Percentiles rank a stretch among this genome's conserved stretches.
phyloP scores from a whole-genome alignment of 2,329 filamentous ascomycete species.

The Setomelanomma holmii region DNA sequence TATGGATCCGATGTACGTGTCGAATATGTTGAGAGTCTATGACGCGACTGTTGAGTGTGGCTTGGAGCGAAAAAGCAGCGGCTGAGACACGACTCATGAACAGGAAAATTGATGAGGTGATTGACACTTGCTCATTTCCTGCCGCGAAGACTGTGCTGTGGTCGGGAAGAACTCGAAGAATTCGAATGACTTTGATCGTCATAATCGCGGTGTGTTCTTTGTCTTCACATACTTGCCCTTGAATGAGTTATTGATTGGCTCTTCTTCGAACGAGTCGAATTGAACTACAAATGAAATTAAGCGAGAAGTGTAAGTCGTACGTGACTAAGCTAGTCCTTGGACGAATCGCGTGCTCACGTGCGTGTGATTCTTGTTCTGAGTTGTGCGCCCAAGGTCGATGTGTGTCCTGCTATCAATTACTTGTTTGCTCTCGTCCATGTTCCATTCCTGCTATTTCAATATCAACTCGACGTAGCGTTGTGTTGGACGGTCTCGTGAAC shows the following conservation, averaged over 20 bases:
- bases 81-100: not conserved
- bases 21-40: not conserved
- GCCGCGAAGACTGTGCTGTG: not conserved
- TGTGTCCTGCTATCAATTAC: not conserved
- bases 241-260: no score
- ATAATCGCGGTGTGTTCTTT: not conserved
- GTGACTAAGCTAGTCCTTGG: no score
- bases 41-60: not conserved
- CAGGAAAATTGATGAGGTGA: not conserved
- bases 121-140: not conserved
- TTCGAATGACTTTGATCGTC: not conserved
- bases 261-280: no score
- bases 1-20: not conserved
- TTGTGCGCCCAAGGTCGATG: not conserved
- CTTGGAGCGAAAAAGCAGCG: not conserved
- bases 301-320: not conserved
- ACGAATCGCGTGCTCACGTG: no score
- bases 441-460: not conserved
- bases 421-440: not conserved
- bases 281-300: not conserved
- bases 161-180: no score
- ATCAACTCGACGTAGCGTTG: not conserved
- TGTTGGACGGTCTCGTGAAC: slow-evolving; percentile 12
- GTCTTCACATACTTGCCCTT: no score
- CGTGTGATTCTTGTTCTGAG: not conserved